Percentiles rank a stretch among this genome's conserved stretches.
Conservation (phyloP, 176 grass and related monocot genomes). For the Areca catechu region DNA sequence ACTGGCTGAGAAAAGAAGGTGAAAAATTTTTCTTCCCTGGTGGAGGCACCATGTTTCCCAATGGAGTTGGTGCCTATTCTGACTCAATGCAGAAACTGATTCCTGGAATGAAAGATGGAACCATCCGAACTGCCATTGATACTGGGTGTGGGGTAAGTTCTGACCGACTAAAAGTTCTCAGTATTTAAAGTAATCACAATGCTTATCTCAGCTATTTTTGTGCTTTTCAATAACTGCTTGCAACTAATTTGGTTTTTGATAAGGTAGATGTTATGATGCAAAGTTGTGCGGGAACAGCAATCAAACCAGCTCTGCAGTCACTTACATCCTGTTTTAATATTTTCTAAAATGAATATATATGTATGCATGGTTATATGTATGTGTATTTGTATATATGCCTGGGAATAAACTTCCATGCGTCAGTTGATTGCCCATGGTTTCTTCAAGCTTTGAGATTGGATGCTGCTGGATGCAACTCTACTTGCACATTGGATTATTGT, state of each 20-base stretch:
- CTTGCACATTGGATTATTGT: not conserved
- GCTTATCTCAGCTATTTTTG: too few species aligned
- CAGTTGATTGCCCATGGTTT: not conserved
- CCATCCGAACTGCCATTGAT: constrained; percentile 75
- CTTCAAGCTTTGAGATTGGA: not conserved
- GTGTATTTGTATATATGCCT: too few species aligned
- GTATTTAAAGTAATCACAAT: too few species aligned
- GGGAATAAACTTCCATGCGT: too few species aligned
- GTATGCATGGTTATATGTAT: too few species aligned
- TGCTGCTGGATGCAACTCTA: not conserved
- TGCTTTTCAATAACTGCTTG: too few species aligned
- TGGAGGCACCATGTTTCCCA: constrained; percentile 95
- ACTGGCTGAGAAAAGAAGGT: constrained; percentile 86
- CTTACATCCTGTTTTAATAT: too few species aligned
- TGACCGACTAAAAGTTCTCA: not conserved
- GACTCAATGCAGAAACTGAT: constrained; percentile 54
- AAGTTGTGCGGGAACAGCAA: too few species aligned
- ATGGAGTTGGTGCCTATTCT: constrained; percentile 71
- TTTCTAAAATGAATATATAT: too few species aligned
- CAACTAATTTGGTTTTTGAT: too few species aligned
- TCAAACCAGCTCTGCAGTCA: too few species aligned
- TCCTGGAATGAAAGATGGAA: constrained; percentile 81
- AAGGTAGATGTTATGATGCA: too few species aligned
- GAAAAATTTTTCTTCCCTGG: constrained; percentile 85
- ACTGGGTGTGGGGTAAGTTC: constrained; percentile 73